These are phyloP conservation scores for Solanum stenotomum DNA, from an alignment of 257 asterid species.

Conservation along the genomic window DNA sequence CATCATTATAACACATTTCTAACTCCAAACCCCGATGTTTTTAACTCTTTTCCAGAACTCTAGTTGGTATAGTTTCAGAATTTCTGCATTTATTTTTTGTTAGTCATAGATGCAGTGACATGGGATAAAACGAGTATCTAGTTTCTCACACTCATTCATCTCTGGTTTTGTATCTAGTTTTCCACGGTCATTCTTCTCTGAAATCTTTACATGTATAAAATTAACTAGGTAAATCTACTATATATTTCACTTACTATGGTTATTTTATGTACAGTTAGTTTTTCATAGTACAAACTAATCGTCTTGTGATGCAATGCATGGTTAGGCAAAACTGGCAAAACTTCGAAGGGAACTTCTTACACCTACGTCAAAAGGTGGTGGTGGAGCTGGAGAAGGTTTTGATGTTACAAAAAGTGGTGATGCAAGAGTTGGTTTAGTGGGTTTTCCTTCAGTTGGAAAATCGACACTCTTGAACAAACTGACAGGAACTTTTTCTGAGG, in stretches of 20 bases:
- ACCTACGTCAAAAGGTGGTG: slow-evolving; percentile 93
- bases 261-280: neutral
- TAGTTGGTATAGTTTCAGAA: neutral
- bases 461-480: slow-evolving; percentile 89
- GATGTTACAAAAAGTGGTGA: slow-evolving; percentile 99
- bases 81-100: neutral
- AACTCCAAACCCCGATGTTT: neutral
- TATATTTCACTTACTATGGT: neutral
- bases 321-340: slow-evolving; percentile 92
- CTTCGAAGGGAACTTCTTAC: slow-evolving; percentile 90
- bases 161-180: neutral
- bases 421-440: slow-evolving; percentile 94
- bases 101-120: neutral
- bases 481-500: slow-evolving; percentile 98
- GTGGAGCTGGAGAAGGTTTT: slow-evolving; percentile 98
- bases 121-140: neutral
- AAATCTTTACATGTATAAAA: neutral
- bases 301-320: neutral
- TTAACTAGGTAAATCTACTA: neutral
- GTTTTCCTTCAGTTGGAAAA: slow-evolving; percentile 97
- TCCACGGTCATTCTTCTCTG: neutral
- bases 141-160: neutral
- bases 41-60: neutral
- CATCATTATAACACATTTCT: neutral
- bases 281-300: neutral